Evolutionary conservation across 495 filamentous ascomycete species (phyloP).

Genomic region (Hypomontagnella monticulosa): DNA sequence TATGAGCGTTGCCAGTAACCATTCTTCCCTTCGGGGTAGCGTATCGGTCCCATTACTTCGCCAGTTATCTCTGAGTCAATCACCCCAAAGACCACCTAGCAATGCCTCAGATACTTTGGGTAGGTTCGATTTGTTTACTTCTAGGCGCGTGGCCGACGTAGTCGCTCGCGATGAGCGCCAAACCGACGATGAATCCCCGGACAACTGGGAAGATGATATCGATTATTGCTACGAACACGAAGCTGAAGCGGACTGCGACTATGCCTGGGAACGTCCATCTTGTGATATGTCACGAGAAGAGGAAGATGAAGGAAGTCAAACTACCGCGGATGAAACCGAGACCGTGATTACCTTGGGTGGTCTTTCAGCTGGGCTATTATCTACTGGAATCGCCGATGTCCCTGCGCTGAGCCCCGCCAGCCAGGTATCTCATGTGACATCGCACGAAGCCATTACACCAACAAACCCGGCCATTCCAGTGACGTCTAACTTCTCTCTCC

Average conservation of each 20-base stretch:
- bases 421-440: slow-evolving; percentile 48
- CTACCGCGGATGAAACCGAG: slow-evolving; percentile 41
- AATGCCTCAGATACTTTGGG: slow-evolving; percentile 58
- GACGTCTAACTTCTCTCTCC: slow-evolving; percentile 57
- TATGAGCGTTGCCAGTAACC: slow-evolving; percentile 53
- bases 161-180: slow-evolving; percentile 46
- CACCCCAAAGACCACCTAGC: slow-evolving; percentile 51
- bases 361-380: slow-evolving; percentile 50
- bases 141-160: slow-evolving; percentile 45
- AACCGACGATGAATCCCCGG: slow-evolving; percentile 53
- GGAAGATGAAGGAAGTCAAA: slow-evolving; percentile 34
- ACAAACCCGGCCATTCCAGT: slow-evolving; percentile 43
- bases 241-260: slow-evolving; percentile 89
- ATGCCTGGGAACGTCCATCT: slow-evolving; percentile 77
- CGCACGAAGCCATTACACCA: slow-evolving; percentile 54
- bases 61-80: slow-evolving; percentile 45
- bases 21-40: slow-evolving; percentile 56
- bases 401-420: slow-evolving; percentile 59
- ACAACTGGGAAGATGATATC: slow-evolving; percentile 92
- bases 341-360: slow-evolving; percentile 38
- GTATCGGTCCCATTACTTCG: slow-evolving; percentile 59
- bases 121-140: slow-evolving; percentile 48
- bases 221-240: slow-evolving; percentile 94
- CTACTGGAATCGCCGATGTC: slow-evolving; percentile 53
- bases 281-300: slow-evolving; percentile 51